Evolutionary conservation across 345 rosid genomes (phyloP).

Genomic region (Populus deltoides): DNA sequence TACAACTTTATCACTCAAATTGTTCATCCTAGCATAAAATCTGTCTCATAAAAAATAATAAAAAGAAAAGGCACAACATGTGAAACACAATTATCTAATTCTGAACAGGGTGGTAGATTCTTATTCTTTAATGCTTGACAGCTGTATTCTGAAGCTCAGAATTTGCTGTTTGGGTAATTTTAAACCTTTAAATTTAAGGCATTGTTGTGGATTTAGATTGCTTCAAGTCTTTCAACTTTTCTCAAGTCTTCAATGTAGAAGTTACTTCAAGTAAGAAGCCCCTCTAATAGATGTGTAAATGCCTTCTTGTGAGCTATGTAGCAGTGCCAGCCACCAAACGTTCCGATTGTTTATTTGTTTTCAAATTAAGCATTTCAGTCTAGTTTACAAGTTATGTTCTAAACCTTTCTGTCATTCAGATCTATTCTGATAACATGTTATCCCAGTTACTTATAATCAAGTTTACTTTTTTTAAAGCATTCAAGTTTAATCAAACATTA

Average conservation of each 20-base stretch:
- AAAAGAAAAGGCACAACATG: not conserved
- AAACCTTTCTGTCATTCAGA: not conserved
- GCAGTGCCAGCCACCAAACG: not conserved
- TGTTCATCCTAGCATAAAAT: not conserved
- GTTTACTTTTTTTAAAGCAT: no score
- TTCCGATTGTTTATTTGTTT: conserved; percentile 2
- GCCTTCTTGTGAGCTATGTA: not conserved
- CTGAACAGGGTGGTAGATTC: not conserved
- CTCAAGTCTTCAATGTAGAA: not conserved
- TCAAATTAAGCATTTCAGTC: not conserved
- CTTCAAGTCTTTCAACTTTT: not conserved
- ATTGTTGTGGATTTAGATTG: not conserved
- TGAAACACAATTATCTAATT: not conserved
- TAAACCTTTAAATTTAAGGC: not conserved
- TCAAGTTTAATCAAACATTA: not conserved
- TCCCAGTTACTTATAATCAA: not conserved
- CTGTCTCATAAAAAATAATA: not conserved
- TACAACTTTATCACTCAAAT: not conserved
- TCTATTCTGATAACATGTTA: not conserved
- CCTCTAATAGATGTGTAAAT: not conserved
- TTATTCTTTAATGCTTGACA: conserved; percentile 4
- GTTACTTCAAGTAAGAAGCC: not conserved
- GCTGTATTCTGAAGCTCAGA: not conserved
- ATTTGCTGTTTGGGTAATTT: not conserved
- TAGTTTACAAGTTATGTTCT: not conserved